These are phyloP conservation scores for Teunomyces atbi DNA, from an alignment of 805 yeast genomes.

Conservation along the genomic window DNA sequence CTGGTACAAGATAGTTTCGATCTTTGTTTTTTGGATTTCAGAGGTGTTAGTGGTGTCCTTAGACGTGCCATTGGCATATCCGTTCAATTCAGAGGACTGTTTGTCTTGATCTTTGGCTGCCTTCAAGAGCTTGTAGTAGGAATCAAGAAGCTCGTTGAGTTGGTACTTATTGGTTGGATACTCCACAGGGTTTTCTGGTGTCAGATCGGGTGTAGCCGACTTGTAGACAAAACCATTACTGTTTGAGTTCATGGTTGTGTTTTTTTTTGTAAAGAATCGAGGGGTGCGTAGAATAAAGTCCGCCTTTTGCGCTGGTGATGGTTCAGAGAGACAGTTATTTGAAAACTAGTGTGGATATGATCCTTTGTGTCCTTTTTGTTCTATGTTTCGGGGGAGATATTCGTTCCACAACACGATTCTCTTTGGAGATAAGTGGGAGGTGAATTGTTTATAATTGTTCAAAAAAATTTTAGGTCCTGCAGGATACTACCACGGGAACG, in stretches of 20 bases:
- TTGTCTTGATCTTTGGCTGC: constrained; percentile 13
- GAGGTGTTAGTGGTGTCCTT: constrained; percentile 21
- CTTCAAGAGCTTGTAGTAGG: constrained; percentile 22
- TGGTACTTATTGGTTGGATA: constrained; percentile 26
- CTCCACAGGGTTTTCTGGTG: background rate
- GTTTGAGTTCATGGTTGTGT: constrained; percentile 1
- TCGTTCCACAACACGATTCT: constrained; percentile 1
- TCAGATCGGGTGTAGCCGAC: background rate
- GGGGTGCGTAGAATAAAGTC: background rate
- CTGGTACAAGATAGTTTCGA: constrained; percentile 30
- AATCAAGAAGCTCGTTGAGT: constrained; percentile 23
- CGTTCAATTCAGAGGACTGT: constrained; percentile 4
- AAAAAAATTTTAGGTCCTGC: constrained; percentile 3
- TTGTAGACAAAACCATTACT: constrained; percentile 3
- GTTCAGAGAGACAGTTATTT: background rate
- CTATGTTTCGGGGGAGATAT: background rate
- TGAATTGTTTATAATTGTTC: background rate
- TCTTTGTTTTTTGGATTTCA: constrained; percentile 19
- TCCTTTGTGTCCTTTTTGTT: background rate
- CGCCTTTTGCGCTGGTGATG: background rate
- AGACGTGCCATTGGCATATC: constrained; percentile 1
- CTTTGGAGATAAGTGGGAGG: background rate
- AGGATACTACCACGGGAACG: background rate
- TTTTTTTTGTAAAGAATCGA: background rate
- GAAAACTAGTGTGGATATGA: background rate